Evolutionary conservation across 345 rosid genomes (phyloP), one percentile per base, ranked within the genome.

Genomic region (Moringa oleifera): DNA sequence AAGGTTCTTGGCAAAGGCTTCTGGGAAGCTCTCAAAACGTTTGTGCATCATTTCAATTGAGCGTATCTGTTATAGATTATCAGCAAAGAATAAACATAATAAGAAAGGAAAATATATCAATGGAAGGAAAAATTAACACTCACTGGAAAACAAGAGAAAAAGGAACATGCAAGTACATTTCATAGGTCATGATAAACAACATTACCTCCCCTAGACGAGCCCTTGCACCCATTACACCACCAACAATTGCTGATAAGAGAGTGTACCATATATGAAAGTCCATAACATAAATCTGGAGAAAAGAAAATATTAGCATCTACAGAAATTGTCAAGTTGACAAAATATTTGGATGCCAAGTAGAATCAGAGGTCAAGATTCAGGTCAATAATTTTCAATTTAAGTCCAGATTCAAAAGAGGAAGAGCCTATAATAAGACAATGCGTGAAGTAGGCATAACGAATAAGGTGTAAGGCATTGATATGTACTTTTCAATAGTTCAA

Each of bases 221-320:
- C 67, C 92, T 78, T 62, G 99, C 99, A 63, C 99, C 99, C 96
- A 94, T 94, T 53, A 94, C 90, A 60, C 99, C 99, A 70, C 97
- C 99, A 68, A 94, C 71, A 71, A 94, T 74, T 68, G 99, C 97
- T 17, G 99, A 94, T 66, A 94, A 73, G 59, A 94, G 71, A 58
- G 97, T 94, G 79, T 94, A 86, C 88, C 88, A 94, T 78, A 94
- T 94, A 70, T 86, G 87, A 65, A 94, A 78, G 76, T 94, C 99
- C 99, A 94, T 90, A 66, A 94, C 67, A 85, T 94, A 94, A 67
- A 94, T 88, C 97, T 94, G 70, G 33, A 62, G 47, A 15, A 41
- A 41, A 41, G 12, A 15, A 41, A 41, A 28, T 28, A 28, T 28
- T 28, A 28, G 6, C 9, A 41, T 11, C 1, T 41, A 41, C 33